Evolutionary conservation across 306 rosid species (phyloP), one percentile per base, ranked within the genome.

Genomic region (Vigna nakashimae): DNA sequence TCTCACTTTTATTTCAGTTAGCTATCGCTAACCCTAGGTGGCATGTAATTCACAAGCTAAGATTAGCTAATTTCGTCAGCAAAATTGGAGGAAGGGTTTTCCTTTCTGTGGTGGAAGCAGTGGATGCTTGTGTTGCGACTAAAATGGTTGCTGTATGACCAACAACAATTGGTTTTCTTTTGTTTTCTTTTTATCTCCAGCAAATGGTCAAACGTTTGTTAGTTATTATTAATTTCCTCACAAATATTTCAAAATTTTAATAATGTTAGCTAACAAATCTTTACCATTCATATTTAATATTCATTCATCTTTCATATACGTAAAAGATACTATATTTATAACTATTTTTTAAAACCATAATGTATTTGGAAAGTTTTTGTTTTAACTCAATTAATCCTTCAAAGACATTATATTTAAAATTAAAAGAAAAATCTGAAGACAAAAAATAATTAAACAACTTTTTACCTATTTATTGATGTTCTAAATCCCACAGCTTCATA

Each of bases 1-100:
- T 36, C 9, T 36, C 42, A 6, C 42, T 1, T 20, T 45, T 69
- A 2, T 71, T 62, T 28, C 88, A 92, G 97, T 67, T 92, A 73
- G 89, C 88, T 17, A 65, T 92, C 18, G 90, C 91, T 53, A 91
- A 85, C 62, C 97, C 96, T 0, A 86, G 88, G 73, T 92, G 96
- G 98, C 85, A 86, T 74, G 90, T 88, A 50, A 90, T 90, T 80
- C 92, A 90, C 87, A 93, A 91, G 78, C 86, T 91, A n/a, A 93
- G 72, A 85, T 34, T 89, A 69, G 84, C 90, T 18, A 84, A 88
- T 66, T 89, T 86, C 83, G 88, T 86, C 56, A 72, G 28, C 15
- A 69, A 84, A 78, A 84, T 90, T 40, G 90, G 83, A 80, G 93
- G 90, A 73, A 82, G 81, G 28, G 82, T 92, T 59, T 90, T 90